Evolutionary conservation across 345 rosid genomes (phyloP), one percentile per base, ranked within the genome.

Genomic region (Citrus cavaleriei): DNA sequence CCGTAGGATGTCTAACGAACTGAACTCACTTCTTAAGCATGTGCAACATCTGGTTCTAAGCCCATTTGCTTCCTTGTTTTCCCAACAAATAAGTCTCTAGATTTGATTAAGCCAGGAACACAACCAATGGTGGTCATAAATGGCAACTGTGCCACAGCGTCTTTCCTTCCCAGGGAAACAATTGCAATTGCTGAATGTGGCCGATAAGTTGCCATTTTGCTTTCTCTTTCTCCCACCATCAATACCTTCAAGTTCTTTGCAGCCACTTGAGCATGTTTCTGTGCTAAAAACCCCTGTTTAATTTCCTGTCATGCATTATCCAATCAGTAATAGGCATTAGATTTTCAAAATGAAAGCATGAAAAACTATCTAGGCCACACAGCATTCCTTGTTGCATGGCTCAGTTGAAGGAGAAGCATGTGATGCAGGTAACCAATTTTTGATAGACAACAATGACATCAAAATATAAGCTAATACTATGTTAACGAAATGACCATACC

Each of bases 21-120:
- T 70, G 14, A 38, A 13, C 42, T 13, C n/a, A 37, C 49, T 0
- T 40, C 10, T 69, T 18, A 61, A 75, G 60, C 16, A 72, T 82
- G 61, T 14, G 6, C 79, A 35, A 62, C 27, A 18, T 78, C 76
- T 71, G 91, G 75, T 71, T 79, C 71, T 77, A 89, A 81, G 3
- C 94, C 94, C 85, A 86, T 73, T 49, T 81, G 34, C 83, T 88
- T 89, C 87, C 98, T 90, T 3, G 94, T 91, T 83, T 83, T 94
- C 51, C 93, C 91, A 34, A 94, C 94, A 67, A 92, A 92, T 80
- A 91, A 55, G 87, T 94, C 94, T 37, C 77, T 80, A 3, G 98
- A 92, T 83, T 94, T 94, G 78, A 94, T 83, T 74, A 89, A 61
- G 35, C 98, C 98, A n/a, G 98, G 97, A 34, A 94, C 24, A 61